phyloP scores from a whole-genome alignment of 2,329 filamentous ascomycete species.

The Acarospora socialis region DNA sequence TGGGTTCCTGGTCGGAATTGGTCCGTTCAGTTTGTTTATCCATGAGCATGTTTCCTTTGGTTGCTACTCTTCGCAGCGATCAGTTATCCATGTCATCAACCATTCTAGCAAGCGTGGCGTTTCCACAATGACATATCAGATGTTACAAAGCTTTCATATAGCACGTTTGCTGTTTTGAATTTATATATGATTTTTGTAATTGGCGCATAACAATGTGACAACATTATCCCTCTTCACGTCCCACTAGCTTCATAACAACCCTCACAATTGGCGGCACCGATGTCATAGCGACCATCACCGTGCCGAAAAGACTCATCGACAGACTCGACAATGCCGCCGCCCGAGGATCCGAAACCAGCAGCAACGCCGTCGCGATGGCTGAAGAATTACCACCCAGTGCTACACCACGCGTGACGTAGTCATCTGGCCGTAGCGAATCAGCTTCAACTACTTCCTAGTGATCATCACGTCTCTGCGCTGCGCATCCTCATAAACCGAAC shows the following conservation, averaged over 20 bases:
- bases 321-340: constrained; percentile 46
- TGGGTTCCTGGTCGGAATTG: no score
- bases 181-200: no score
- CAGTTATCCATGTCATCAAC: no score
- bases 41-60: no score
- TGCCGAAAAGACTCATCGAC: constrained; percentile 47
- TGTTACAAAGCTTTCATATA: no score
- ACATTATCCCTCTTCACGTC: no score
- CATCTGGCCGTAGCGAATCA: constrained; percentile 37
- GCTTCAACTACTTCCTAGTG: constrained; percentile 1
- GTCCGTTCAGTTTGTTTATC: no score
- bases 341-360: constrained; percentile 42
- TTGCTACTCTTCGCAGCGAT: no score
- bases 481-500: background rate
- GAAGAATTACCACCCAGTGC: constrained; percentile 47
- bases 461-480: background rate
- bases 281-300: constrained; percentile 44
- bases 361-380: constrained; percentile 43
- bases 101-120: no score
- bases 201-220: no score
- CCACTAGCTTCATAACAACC: constrained; percentile 35
- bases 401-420: constrained; percentile 49
- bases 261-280: constrained; percentile 40
- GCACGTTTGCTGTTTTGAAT: no score
- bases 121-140: no score